These are phyloP conservation scores for Canavalia gladiata DNA, from an alignment of 306 rosid species.

Conservation along the genomic window DNA sequence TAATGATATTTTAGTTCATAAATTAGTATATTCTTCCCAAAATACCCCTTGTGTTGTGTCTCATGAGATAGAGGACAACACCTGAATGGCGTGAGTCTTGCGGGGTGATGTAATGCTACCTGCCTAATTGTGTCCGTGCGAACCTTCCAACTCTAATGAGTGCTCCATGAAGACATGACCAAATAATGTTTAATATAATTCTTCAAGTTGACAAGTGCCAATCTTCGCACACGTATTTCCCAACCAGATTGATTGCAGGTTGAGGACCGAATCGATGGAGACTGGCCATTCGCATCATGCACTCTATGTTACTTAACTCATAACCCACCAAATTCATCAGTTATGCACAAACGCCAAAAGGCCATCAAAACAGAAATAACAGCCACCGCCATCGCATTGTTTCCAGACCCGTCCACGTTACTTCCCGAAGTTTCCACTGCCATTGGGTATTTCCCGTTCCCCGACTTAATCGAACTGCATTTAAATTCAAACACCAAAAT, in stretches of 20 bases:
- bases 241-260: constrained; percentile 25
- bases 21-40: constrained; percentile 1
- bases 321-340: constrained; percentile 33
- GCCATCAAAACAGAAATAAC: constrained; percentile 42
- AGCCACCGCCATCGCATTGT: not conserved
- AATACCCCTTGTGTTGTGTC: constrained; percentile 7
- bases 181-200: not conserved
- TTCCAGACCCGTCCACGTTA: not conserved
- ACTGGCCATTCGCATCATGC: not conserved
- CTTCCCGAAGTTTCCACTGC: constrained; percentile 52
- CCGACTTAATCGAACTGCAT: constrained; percentile 78
- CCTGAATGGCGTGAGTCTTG: constrained; percentile 25
- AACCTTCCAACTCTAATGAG: not conserved
- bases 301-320: not conserved
- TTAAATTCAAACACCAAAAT: constrained; percentile 31
- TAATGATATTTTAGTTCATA: not conserved
- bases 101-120: constrained; percentile 44
- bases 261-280: constrained; percentile 7
- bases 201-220: constrained; percentile 40
- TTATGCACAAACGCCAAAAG: constrained; percentile 46
- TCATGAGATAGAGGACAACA: constrained; percentile 37
- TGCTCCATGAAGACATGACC: not conserved
- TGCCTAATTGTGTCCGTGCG: constrained; percentile 34
- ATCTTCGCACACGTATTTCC: constrained; percentile 33
- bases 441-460: constrained; percentile 60